Percentiles rank a stretch among this genome's conserved stretches.
These are phyloP conservation scores for Stereum hirsutum DNA, from an alignment of 1,284 basidiomycete genomes.

Conservation along the genomic window DNA sequence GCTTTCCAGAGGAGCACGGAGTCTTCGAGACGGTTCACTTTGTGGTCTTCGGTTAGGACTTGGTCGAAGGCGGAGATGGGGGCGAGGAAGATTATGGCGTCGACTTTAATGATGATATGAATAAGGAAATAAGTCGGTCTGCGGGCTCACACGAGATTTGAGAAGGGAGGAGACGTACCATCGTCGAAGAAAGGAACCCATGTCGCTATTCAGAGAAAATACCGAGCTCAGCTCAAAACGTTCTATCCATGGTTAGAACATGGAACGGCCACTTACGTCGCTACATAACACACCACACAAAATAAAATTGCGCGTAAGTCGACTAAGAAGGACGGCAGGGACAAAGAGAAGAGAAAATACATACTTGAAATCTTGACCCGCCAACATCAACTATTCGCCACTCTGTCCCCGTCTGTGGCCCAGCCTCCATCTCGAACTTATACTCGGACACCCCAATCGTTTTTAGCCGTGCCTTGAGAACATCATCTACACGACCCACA, in stretches of 20 bases:
- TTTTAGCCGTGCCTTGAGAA: conserved; percentile 36
- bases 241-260: conserved; percentile 1
- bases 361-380: conserved; percentile 64
- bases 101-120: conserved; percentile 32
- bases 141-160: conserved; percentile 2
- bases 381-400: conserved; percentile 79
- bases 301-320: background rate
- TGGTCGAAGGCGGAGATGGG: conserved; percentile 77
- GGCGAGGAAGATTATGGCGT: conserved; percentile 75
- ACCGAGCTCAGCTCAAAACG: conserved; percentile 6
- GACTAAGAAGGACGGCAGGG: conserved; percentile 14
- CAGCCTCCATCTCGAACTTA: conserved; percentile 71
- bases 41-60: conserved; percentile 58
- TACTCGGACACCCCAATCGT: conserved; percentile 73
- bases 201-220: conserved; percentile 28
- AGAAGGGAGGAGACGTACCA: conserved; percentile 38
- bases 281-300: conserved; percentile 9
- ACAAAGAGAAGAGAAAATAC: conserved; percentile 16
- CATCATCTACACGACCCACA: conserved; percentile 45
- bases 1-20: conserved; percentile 75
- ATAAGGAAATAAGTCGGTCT: background rate
- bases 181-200: conserved; percentile 75
- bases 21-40: conserved; percentile 69
- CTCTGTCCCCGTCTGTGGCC: conserved; percentile 61
- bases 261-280: conserved; percentile 20